phyloP scores from a whole-genome alignment of 1,284 basidiomycete species.

The Singerocomus inundabilis region DNA sequence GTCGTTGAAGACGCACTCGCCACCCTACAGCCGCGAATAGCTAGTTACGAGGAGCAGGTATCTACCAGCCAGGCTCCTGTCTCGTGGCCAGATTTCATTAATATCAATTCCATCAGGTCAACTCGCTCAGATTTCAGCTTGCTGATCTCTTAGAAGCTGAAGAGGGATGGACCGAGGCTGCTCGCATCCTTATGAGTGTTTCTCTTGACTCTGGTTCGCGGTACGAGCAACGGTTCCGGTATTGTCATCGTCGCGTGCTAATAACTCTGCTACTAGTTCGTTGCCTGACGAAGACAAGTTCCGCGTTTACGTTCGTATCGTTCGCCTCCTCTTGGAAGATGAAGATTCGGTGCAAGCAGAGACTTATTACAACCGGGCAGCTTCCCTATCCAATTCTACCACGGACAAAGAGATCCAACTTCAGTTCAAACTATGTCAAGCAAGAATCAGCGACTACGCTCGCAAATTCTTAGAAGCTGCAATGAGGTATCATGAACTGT shows the following conservation, averaged over 20 bases:
- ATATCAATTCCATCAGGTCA: slow-evolving; percentile 54
- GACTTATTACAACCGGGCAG: slow-evolving; percentile 95
- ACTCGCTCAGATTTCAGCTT: slow-evolving; percentile 80
- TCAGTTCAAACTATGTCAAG: slow-evolving; percentile 86
- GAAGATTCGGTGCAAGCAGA: slow-evolving; percentile 94
- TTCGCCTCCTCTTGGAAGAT: slow-evolving; percentile 92
- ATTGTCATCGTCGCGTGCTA: neutral
- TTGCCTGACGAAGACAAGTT: slow-evolving; percentile 86
- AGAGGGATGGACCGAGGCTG: slow-evolving; percentile 92
- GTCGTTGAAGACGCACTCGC: slow-evolving; percentile 73
- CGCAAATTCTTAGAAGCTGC: slow-evolving; percentile 96
- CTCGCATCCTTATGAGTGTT: slow-evolving; percentile 86
- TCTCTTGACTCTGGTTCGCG: slow-evolving; percentile 89
- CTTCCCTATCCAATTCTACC: slow-evolving; percentile 78
- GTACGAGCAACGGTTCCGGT: slow-evolving; percentile 40
- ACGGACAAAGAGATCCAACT: slow-evolving; percentile 76
- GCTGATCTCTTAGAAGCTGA: slow-evolving; percentile 86
- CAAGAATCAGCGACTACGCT: slow-evolving; percentile 88
- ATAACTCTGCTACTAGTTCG: slow-evolving; percentile 41
- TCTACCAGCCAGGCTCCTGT: slow-evolving; percentile 23
- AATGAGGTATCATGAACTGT: slow-evolving; percentile 90
- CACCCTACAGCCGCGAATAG: slow-evolving; percentile 71
- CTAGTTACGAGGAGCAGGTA: slow-evolving; percentile 95
- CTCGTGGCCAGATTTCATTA: slow-evolving; percentile 6
- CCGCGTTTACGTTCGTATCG: slow-evolving; percentile 89